Conservation (phyloP, 495 filamentous ascomycete genomes). For the Penicillium lividum region DNA sequence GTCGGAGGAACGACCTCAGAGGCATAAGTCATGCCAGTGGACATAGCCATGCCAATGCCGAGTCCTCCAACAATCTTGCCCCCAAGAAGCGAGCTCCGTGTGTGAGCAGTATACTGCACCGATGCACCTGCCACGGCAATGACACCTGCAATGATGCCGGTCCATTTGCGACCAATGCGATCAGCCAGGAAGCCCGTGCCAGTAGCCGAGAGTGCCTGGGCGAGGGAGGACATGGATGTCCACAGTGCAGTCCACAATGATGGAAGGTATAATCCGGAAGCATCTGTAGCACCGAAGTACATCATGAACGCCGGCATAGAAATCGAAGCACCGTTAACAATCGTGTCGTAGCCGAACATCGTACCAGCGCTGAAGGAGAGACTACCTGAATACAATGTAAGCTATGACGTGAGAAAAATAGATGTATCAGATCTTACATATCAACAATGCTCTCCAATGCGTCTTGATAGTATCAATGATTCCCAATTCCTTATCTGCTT, state of each 20-base stretch:
- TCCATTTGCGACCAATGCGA: constrained; percentile 25
- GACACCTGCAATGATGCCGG: constrained; percentile 15
- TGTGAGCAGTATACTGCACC: constrained; percentile 19
- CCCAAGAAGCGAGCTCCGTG: constrained; percentile 23
- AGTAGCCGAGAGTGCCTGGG: constrained; percentile 24
- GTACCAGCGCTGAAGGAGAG: constrained; percentile 10
- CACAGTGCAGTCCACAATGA: constrained; percentile 34
- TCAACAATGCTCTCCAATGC: constrained; percentile 9
- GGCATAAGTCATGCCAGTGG: constrained; percentile 30
- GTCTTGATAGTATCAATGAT: not conserved
- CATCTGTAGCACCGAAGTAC: constrained; percentile 25
- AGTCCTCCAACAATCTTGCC: constrained; percentile 33
- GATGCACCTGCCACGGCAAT: constrained; percentile 13
- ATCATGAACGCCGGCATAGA: constrained; percentile 30
- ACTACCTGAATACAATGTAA: constrained; percentile 2
- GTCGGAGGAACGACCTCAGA: constrained; percentile 27
- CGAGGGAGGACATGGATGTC: constrained; percentile 28
- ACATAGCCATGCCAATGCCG: constrained; percentile 19
- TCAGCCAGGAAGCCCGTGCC: constrained; percentile 26
- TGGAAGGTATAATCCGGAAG: constrained; percentile 20
- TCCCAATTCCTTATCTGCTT: constrained; percentile 9
- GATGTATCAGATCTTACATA: constrained; percentile 8
- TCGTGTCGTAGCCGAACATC: constrained; percentile 21
- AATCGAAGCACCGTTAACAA: constrained; percentile 26
- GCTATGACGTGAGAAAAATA: not conserved